Evolutionary conservation across 2,329 filamentous ascomycete genomes (phyloP), one percentile per base, ranked within the genome.

Genomic region (Aspergillus sp.): DNA sequence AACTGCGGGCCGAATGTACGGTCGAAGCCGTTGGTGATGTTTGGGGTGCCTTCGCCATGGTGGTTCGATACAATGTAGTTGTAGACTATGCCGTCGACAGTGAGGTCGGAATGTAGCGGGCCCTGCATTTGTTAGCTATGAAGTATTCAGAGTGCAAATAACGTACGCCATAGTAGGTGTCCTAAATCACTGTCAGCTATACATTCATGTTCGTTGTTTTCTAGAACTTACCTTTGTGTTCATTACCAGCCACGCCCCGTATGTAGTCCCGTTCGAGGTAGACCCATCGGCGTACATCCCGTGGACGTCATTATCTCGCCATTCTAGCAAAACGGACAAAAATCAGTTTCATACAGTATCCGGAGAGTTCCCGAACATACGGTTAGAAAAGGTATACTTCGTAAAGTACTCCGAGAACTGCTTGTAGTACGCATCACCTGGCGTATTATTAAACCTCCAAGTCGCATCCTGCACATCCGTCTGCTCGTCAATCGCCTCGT

Each of bases 31-130:
- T 84, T 70, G 1, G 83, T 86, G 63, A 88, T 87, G 62, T 87
- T 86, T 5, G 85, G 85, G 13, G 82, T 84, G 42, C 83, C 81
- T 57, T 84, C 82, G 5, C 85, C 85, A 53, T 88, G 85, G 61
- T 88, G 85, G 58, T 87, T 87, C 0, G 81, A 85, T 5, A 82
- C 80, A 69, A 83, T 81, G 64, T 88, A 88, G 65, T 88, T 86
- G 68, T 88, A 87, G 0, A 88, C 78, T 47, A 88, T 87, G 0
- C 85, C 85, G 62, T 88, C 85, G 0, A 88, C 85, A 0, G 80
- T 80, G 5, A 88, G 72, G 63, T 88, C 86, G 0, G 84, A 86
- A 68, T 87, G 84, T 2, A 84, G 71, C 0, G 85, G 85, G 0
- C 85, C 85, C 67, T 69, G 26, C 12, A 24, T 17, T 22, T 26